phyloP scores from a whole-genome alignment of 2,329 filamentous ascomycete genomes.

The Beauveria bassiana region DNA sequence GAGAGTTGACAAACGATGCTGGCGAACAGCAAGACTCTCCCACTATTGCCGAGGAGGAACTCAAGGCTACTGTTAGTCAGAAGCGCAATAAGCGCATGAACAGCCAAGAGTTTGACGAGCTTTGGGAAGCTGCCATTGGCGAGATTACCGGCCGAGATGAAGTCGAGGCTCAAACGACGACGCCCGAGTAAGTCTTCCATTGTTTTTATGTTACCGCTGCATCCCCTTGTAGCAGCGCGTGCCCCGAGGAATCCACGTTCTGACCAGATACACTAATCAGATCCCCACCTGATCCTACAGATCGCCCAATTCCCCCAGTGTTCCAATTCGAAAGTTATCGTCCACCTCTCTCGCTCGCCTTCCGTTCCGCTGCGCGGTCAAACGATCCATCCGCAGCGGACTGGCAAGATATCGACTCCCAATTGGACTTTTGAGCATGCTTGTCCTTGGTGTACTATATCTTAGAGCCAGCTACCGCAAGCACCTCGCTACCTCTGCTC shows the following conservation, averaged over 20 bases:
- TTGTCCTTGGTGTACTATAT: conserved; percentile 50
- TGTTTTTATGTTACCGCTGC: conserved; percentile 17
- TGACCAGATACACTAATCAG: conserved; percentile 77
- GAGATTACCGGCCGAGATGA: conserved; percentile 60
- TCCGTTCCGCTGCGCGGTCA: conserved; percentile 76
- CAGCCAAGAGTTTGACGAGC: conserved; percentile 83
- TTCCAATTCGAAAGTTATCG: conserved; percentile 59
- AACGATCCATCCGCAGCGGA: conserved; percentile 68
- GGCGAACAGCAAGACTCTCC: conserved; percentile 53
- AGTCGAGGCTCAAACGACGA: conserved; percentile 36
- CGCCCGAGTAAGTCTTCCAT: conserved; percentile 43
- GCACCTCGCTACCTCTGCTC: conserved; percentile 57
- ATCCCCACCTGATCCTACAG: conserved; percentile 64
- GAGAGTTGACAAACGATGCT: conserved; percentile 56
- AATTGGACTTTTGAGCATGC: conserved; percentile 58
- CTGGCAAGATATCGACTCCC: conserved; percentile 81
- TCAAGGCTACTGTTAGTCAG: conserved; percentile 69
- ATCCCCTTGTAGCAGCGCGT: background rate
- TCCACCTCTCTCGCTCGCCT: conserved; percentile 87
- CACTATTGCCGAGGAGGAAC: conserved; percentile 56
- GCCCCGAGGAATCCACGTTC: conserved; percentile 22
- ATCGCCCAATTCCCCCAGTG: conserved; percentile 55
- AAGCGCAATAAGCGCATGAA: conserved; percentile 78
- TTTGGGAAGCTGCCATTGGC: conserved; percentile 68
- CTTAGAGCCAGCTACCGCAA: conserved; percentile 55